Percentiles rank a stretch among this genome's conserved stretches.
Conservation (phyloP, 192 early-diverging fungal genomes). For the Kappamyces sp. region DNA sequence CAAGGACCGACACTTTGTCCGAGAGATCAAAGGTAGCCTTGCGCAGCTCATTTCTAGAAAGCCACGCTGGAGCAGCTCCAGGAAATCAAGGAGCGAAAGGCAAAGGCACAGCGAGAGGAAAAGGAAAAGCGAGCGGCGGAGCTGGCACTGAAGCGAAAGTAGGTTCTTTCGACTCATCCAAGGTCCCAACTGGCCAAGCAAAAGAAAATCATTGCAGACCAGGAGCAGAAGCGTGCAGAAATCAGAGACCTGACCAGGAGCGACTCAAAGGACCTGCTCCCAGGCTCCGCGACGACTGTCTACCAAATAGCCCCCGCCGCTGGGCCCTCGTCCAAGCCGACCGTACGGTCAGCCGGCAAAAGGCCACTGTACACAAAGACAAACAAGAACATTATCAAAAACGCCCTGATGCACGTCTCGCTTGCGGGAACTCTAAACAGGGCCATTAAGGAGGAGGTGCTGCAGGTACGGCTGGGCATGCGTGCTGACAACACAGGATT, state of each 20-base stretch:
- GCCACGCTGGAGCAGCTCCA: no score
- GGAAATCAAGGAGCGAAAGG: neutral
- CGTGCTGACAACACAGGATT: conserved; percentile 28
- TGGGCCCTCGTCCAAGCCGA: neutral
- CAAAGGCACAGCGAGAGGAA: neutral
- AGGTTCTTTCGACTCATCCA: no score
- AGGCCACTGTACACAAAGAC: conserved; percentile 25
- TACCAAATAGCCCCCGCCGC: conserved; percentile 2
- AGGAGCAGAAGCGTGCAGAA: no score
- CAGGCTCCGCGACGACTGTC: conserved; percentile 3
- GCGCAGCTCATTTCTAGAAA: no score
- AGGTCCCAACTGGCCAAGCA: no score
- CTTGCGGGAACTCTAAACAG: conserved; percentile 45
- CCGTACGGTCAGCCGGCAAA: neutral
- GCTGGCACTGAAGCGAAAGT: no score
- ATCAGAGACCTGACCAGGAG: no score
- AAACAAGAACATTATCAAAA: conserved; percentile 42
- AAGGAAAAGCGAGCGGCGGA: neutral
- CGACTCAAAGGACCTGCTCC: neutral
- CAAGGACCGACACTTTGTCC: no score
- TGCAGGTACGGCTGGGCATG: conserved; percentile 30
- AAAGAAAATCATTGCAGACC: no score
- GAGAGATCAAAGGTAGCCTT: no score
- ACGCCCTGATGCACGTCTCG: conserved; percentile 49
- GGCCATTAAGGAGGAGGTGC: conserved; percentile 36